Evolutionary conservation across 345 rosid species (phyloP), one percentile per base, ranked within the genome.

Genomic region (Rhodamnia rubescens): DNA sequence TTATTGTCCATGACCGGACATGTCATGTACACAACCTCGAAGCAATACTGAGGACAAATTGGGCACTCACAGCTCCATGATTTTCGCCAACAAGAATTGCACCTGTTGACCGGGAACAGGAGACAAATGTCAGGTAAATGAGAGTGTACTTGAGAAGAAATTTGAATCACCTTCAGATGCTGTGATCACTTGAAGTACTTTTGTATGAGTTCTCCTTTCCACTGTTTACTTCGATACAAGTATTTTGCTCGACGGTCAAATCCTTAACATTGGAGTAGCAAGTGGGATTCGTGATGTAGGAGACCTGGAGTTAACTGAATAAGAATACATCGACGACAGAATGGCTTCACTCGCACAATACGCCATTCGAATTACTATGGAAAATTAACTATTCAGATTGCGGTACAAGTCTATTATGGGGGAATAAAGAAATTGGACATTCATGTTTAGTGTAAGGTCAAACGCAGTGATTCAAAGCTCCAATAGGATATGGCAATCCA

Each of bases 21-120:
- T 24, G 92, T 92, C 93, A 90, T 87, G 89, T 87, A 87, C 11
- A 84, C 89, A 20, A 88, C 93, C 53, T 89, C 81, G 42, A 92
- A 86, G 91, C 93, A 91, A 81, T 90, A 89, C 49, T 52, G 82
- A 15, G 56, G 83, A 69, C 87, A 83, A 83, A 36, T 57, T n/a
- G 32, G 56, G 36, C 57, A 36, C 58, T 5, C 15, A 11, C 40
- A 32, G 22, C 10, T 64, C 75, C 22, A 64, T 64, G 75, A 59
- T 64, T 64, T 61, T 32, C 22, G 18, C 6, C 5, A 11, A 64
- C 42, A 29, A 32, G 75, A 64, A 64, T 64, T 32, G 75, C 75
- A 32, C 44, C 44, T 16, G 75, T 3, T 32, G 75, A 64, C 75
- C 3, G 6, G 75, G 75, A 64, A 29, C 22, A 64, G 44, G 44